Percentiles rank a stretch among this genome's conserved stretches.
phyloP scores from a whole-genome alignment of 441 rosid genomes.

The Populus hybrid region DNA sequence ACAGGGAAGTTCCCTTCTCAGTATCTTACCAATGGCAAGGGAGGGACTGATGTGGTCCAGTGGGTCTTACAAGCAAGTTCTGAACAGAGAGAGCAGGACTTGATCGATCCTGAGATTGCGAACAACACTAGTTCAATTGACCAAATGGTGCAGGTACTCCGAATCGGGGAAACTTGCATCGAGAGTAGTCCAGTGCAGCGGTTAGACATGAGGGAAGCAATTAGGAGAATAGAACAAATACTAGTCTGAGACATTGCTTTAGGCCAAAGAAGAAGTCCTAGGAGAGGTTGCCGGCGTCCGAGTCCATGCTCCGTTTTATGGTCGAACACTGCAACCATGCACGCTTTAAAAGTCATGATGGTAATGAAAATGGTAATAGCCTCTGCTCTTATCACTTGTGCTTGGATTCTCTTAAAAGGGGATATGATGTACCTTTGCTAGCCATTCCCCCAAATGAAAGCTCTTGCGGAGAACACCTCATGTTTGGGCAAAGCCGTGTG shows the following conservation, averaged over 20 bases:
- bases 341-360: neutral
- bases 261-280: neutral
- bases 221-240: slow-evolving; percentile 56
- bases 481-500: neutral
- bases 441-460: neutral
- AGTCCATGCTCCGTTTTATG: neutral
- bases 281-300: neutral
- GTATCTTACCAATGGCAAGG: slow-evolving; percentile 59
- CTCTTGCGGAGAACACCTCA: neutral
- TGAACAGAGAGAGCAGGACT: slow-evolving; percentile 47
- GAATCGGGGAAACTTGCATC: slow-evolving; percentile 55
- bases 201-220: slow-evolving; percentile 48
- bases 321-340: neutral
- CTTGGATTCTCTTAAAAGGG: neutral
- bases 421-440: neutral
- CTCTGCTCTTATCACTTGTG: neutral
- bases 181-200: slow-evolving; percentile 47
- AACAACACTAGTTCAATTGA: slow-evolving; percentile 25
- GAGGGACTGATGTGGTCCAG: slow-evolving; percentile 65
- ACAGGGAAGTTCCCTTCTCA: slow-evolving; percentile 87
- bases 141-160: slow-evolving; percentile 51
- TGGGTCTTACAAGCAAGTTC: slow-evolving; percentile 51
- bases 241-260: slow-evolving; percentile 27
- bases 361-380: neutral
- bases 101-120: slow-evolving; percentile 72